Evolutionary conservation across 768 basidiomycete species (phyloP), one percentile per base, ranked within the genome.

Genomic region (Calocybe indica): DNA sequence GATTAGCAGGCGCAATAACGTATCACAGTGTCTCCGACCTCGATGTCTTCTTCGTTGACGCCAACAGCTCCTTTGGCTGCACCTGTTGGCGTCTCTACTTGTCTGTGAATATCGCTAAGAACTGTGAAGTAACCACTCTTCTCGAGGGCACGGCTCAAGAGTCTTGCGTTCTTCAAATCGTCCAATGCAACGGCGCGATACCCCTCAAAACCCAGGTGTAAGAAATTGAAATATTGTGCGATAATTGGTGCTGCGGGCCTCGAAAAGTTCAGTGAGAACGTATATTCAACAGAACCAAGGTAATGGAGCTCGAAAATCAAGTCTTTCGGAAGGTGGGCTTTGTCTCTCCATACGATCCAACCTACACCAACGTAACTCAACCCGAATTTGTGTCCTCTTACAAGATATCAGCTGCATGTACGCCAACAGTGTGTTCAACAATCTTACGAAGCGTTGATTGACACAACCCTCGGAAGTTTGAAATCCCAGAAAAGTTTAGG

Each of bases 291-390:
- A 12, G 77, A 74, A 31, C 74, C 76, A 40, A 75, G 65, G 54
- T 78, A 74, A 53, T 74, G 81, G 11, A 85, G 70, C 65, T 85
- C 83, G 53, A 88, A 87, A 40, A 88, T 79, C 48, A 88, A 72
- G 32, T 85, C 75, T 55, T 85, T 82, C 3, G 82, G 85, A 1
- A 88, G 73, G 53, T 75, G 74, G 29, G 68, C 68, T 58, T 82
- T 76, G 59, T 80, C 75, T 38, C 82, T 70, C 81, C 82, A 86
- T 48, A 88, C 59, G 15, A 83, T 70, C 80, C 82, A 86, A 9
- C 85, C 85, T n/a, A 82, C 72, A 31, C 79, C 79, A 6, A 78
- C 76, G 51, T 79, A 80, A 34, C 64, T 65, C 29, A 75, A 56
- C 5, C 80, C 80, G 52, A 79, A 83, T 55, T 85, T 84, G 62